These are phyloP conservation scores for Senna tora DNA, from an alignment of 306 rosid genomes.

Conservation along the genomic window DNA sequence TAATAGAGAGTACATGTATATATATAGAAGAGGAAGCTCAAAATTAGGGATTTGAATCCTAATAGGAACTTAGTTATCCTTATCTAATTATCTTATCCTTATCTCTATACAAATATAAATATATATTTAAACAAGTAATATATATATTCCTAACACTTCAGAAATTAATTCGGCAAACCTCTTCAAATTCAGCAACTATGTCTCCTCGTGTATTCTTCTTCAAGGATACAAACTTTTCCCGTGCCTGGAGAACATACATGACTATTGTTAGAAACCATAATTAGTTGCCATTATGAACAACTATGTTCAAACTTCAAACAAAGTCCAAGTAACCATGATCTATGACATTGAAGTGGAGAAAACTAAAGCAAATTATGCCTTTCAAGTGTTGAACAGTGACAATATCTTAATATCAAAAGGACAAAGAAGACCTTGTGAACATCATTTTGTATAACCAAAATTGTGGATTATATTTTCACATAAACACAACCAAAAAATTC, in stretches of 20 bases:
- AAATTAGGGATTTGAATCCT: too few species aligned
- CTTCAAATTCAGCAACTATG: constrained; percentile 83
- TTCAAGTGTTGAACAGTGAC: constrained; percentile 6
- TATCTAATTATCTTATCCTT: too few species aligned
- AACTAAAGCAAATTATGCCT: constrained; percentile 21
- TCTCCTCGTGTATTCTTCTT: constrained; percentile 91
- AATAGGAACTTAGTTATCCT: too few species aligned
- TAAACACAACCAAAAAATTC: constrained; percentile 3
- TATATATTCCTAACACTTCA: constrained; percentile 33
- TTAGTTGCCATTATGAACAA: constrained; percentile 8
- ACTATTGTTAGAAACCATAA: constrained; percentile 29
- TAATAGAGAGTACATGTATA: too few species aligned
- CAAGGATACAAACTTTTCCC: constrained; percentile 88
- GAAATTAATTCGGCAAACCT: constrained; percentile 61
- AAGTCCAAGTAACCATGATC: constrained; percentile 19
- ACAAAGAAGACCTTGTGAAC: constrained; percentile 27
- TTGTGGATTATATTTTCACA: constrained; percentile 1
- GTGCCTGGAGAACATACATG: constrained; percentile 60
- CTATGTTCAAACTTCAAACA: constrained; percentile 33
- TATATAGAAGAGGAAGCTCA: too few species aligned
- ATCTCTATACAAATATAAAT: too few species aligned
- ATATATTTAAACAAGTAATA: too few species aligned
- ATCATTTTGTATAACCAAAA: constrained; percentile 27
- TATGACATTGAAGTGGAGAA: constrained; percentile 7
- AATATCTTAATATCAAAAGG: constrained; percentile 30